These are phyloP conservation scores for Phytophthora fragariae DNA, from an alignment of 352 stramenopile species.

Conservation along the genomic window DNA sequence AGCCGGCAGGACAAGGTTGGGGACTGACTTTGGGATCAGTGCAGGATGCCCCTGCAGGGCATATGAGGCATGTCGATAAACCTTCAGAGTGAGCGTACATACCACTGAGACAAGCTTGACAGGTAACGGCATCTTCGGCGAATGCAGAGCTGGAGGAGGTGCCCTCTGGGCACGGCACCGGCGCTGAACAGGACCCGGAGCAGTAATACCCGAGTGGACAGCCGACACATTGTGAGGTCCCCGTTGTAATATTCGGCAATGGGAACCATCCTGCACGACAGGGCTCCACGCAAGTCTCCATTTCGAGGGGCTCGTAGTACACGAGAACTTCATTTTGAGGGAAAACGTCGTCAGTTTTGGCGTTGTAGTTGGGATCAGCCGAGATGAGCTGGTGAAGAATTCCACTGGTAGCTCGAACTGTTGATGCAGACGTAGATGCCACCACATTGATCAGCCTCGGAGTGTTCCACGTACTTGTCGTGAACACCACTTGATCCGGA, in stretches of 20 bases:
- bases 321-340: constrained; percentile 56
- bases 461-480: constrained; percentile 43
- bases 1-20: constrained; percentile 59
- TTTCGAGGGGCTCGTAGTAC: constrained; percentile 61
- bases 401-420: constrained; percentile 15
- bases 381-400: constrained; percentile 53
- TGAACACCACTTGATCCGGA: constrained; percentile 49
- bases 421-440: constrained; percentile 12
- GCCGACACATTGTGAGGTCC: constrained; percentile 42
- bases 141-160: constrained; percentile 49
- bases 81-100: constrained; percentile 53
- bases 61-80: constrained; percentile 43
- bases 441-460: constrained; percentile 48
- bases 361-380: constrained; percentile 51
- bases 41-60: constrained; percentile 51
- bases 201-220: constrained; percentile 65
- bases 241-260: constrained; percentile 45
- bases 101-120: constrained; percentile 49
- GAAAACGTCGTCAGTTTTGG: constrained; percentile 34
- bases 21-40: constrained; percentile 14
- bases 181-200: constrained; percentile 46
- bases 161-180: constrained; percentile 48
- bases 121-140: constrained; percentile 35
- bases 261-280: constrained; percentile 68
- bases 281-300: constrained; percentile 53